A percentile compares a stretch with the other conserved stretches of the same genome.
These are phyloP conservation scores for Termitomyces sp. DNA, from an alignment of 768 basidiomycete species.

Conservation along the genomic window DNA sequence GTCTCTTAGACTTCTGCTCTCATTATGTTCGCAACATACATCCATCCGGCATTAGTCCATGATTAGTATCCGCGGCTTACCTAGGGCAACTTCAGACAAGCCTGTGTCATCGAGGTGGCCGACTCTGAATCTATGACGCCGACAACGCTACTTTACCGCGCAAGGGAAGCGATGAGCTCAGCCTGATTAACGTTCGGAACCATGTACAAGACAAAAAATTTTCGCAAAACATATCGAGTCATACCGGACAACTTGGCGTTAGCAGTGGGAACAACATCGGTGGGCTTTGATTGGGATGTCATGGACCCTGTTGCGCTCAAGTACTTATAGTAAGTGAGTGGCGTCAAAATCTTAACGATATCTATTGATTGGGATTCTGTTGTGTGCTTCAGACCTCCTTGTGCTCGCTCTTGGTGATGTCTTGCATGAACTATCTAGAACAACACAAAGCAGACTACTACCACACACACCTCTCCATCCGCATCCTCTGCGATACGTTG, in stretches of 20 bases:
- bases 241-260: conserved; percentile 24
- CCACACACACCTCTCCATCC: conserved; percentile 57
- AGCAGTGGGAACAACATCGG: conserved; percentile 64
- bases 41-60: conserved; percentile 56
- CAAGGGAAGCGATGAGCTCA: conserved; percentile 46
- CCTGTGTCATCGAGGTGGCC: conserved; percentile 52
- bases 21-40: no score
- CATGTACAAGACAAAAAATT: background rate
- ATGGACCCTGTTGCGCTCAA: conserved; percentile 52
- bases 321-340: conserved; percentile 46
- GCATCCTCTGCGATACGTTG: conserved; percentile 48
- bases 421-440: conserved; percentile 45
- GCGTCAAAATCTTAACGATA: background rate
- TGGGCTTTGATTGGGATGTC: conserved; percentile 56
- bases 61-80: conserved; percentile 34
- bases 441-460: conserved; percentile 46
- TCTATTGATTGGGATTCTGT: background rate
- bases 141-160: conserved; percentile 35
- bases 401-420: conserved; percentile 64
- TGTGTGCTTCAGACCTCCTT: conserved; percentile 42
- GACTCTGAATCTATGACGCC: conserved; percentile 58
- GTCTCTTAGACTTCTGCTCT: no score
- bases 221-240: conserved; percentile 1
- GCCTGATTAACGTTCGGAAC: conserved; percentile 34
- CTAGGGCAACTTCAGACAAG: conserved; percentile 48